phyloP scores from a whole-genome alignment of 495 filamentous ascomycete genomes.

The Trichoderma virens region DNA sequence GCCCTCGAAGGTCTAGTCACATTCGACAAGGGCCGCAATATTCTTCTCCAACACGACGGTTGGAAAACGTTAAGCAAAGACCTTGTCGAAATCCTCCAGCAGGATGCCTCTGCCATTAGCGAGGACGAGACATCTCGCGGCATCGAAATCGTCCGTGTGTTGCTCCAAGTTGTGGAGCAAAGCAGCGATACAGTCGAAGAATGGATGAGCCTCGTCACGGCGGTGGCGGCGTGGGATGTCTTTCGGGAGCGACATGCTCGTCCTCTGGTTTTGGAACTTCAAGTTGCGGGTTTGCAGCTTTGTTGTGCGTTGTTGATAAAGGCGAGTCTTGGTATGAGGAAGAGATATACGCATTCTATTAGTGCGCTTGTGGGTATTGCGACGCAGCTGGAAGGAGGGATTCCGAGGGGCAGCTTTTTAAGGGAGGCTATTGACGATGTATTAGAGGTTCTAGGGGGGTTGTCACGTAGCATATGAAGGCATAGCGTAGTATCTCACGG shows the following conservation, averaged over 20 bases:
- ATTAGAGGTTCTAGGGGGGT: not conserved
- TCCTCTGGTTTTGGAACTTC: slow-evolving; percentile 33
- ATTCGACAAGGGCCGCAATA: slow-evolving; percentile 34
- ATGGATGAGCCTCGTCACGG: slow-evolving; percentile 41
- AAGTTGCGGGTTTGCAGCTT: slow-evolving; percentile 43
- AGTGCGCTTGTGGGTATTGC: slow-evolving; percentile 7
- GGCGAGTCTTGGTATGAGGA: slow-evolving; percentile 34
- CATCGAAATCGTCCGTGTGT: slow-evolving; percentile 43
- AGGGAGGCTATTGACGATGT: slow-evolving; percentile 9
- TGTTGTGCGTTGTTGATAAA: slow-evolving; percentile 39
- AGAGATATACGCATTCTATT: slow-evolving; percentile 30
- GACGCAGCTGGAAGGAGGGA: not conserved
- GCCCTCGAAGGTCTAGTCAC: slow-evolving; percentile 44
- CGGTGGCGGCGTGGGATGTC: slow-evolving; percentile 29
- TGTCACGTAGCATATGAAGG: not conserved
- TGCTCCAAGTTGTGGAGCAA: slow-evolving; percentile 39
- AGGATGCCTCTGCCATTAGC: slow-evolving; percentile 10
- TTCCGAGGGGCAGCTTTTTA: not conserved
- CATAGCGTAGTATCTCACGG: not conserved
- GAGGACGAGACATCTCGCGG: slow-evolving; percentile 30
- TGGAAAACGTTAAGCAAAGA: slow-evolving; percentile 44
- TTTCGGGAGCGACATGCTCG: slow-evolving; percentile 13
- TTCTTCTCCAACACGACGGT: slow-evolving; percentile 36
- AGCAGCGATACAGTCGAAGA: slow-evolving; percentile 31
- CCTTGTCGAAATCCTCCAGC: slow-evolving; percentile 30